Conservation (phyloP, 2,329 filamentous ascomycete genomes). For the Ambrosiella xylebori region DNA sequence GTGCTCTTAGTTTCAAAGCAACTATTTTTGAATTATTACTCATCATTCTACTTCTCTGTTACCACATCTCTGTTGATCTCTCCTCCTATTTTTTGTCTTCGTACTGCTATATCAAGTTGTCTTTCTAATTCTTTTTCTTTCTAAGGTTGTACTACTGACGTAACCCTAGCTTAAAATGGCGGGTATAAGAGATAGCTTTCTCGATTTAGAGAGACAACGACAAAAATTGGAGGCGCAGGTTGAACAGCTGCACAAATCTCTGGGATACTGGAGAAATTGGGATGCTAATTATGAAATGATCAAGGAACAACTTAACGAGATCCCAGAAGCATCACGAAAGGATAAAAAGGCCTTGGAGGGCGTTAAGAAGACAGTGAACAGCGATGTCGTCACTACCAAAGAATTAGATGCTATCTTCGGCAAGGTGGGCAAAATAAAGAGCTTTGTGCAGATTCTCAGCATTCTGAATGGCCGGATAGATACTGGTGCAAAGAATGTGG, state of each 20-base stretch:
- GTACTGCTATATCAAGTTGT: neutral
- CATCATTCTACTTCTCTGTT: too few species aligned
- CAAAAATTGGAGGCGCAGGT: constrained; percentile 60
- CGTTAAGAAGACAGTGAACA: constrained; percentile 42
- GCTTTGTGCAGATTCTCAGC: constrained; percentile 36
- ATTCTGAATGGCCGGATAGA: constrained; percentile 26
- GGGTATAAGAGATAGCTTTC: constrained; percentile 32
- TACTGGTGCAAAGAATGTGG: constrained; percentile 11
- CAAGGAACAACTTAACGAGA: constrained; percentile 57
- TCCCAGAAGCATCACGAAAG: constrained; percentile 28
- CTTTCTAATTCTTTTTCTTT: too few species aligned
- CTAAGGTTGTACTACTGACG: neutral
- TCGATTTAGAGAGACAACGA: constrained; percentile 58
- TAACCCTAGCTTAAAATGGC: constrained; percentile 20
- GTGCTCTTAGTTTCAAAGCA: neutral
- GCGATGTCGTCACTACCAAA: constrained; percentile 42
- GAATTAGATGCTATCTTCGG: constrained; percentile 34
- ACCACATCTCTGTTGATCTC: neutral
- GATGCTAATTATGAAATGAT: constrained; percentile 83
- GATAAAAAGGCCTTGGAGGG: constrained; percentile 33
- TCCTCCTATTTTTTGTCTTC: too few species aligned
- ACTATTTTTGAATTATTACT: too few species aligned
- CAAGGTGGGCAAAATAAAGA: constrained; percentile 15
- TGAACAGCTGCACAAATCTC: constrained; percentile 47
- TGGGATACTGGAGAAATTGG: constrained; percentile 80